These are phyloP conservation scores for Talaromyces sp. DNA, from an alignment of 2,329 filamentous ascomycete species.

Conservation along the genomic window DNA sequence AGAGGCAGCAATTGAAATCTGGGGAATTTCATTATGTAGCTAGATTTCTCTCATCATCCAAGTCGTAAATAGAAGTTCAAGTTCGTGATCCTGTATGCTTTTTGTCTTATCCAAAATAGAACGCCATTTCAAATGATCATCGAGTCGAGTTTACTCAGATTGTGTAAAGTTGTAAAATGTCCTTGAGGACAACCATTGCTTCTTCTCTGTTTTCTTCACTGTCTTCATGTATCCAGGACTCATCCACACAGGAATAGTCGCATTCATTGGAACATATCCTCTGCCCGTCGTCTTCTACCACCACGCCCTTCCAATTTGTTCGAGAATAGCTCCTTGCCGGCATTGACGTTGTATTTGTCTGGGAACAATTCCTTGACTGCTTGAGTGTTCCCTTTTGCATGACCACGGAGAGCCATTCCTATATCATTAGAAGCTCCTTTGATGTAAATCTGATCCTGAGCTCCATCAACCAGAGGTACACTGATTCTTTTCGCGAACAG, in stretches of 20 bases:
- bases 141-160: neutral
- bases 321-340: conserved; percentile 67
- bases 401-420: conserved; percentile 39
- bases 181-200: neutral
- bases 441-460: conserved; percentile 51
- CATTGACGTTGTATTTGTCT: conserved; percentile 55
- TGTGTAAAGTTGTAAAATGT: neutral
- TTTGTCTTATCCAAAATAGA: neutral
- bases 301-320: conserved; percentile 58
- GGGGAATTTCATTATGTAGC: neutral
- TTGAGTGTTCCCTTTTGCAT: conserved; percentile 61
- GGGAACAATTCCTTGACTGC: conserved; percentile 67
- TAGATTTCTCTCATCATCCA: neutral
- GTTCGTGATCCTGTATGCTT: neutral
- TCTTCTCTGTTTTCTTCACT: neutral
- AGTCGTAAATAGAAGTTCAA: neutral
- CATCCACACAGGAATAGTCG: neutral
- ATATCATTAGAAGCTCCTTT: conserved; percentile 53
- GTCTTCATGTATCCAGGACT: neutral
- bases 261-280: conserved; percentile 66
- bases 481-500: conserved; percentile 50
- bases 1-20: neutral
- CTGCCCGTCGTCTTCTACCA: conserved; percentile 62
- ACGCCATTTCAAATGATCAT: neutral
- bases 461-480: conserved; percentile 49